Evolutionary conservation across 1,139 yeast species (phyloP), one percentile per base, ranked within the genome.

Genomic region (Pichia sp.): DNA sequence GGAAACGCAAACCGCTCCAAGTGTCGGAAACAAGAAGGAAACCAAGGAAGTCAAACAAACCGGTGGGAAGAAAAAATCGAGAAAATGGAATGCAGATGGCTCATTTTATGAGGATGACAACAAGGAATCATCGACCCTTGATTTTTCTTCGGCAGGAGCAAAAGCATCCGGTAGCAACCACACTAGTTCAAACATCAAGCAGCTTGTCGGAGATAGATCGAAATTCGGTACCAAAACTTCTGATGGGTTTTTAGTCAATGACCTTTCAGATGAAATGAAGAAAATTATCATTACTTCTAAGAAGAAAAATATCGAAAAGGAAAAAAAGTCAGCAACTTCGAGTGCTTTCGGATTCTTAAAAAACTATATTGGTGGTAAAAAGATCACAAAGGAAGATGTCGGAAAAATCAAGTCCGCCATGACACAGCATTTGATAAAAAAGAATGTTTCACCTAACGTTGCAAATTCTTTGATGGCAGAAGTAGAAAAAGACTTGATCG

Each of bases 401-500:
- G 66, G 67, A 26, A 72, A 72, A 52, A 76, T 79, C 2, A 67
- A 76, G 45, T 63, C 62, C 2, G 74, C 74, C 5, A 73, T 80
- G 71, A 73, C 75, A 45, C 76, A 76, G 49, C 82, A 78, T 57
- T 66, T 80, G 48, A 72, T 80, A 59, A 69, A 72, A 59, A 80
- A 79, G 60, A 80, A 80, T 58, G 80, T 80, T 34, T 81, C 84
- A 23, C 77, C 76, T 16, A 81, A 77, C 51, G 82, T 79, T 26
- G 87, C 90, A 0, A 79, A 75, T 46, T 77, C 80, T 53, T 69
- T 85, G 47, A 77, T 85, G 50, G 70, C 75, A 8, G 80, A 78
- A 51, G 87, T 85, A n/a, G 81, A 81, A 51, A 76, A 75, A 59
- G 82, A 80, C 51, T 67, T 85, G 40, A 72, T 82, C 4, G 92